These are phyloP conservation scores for Gossypium bickii DNA, from an alignment of 345 rosid species.

Conservation along the genomic window DNA sequence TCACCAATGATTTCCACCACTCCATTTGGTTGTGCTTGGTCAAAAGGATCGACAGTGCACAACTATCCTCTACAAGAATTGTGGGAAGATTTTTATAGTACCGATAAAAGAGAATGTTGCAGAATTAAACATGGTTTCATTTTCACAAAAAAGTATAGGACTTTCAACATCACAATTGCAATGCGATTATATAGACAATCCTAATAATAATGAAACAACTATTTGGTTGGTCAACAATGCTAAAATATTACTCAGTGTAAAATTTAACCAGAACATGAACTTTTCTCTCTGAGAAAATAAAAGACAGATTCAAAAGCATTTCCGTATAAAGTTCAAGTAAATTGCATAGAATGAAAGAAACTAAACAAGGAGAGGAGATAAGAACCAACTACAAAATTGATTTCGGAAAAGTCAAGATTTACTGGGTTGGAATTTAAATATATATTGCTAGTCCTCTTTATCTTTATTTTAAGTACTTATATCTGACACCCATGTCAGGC, in stretches of 20 bases:
- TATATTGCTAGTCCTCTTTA: background rate
- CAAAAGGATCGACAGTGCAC: slow-evolving; percentile 60
- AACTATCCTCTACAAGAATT: slow-evolving; percentile 59
- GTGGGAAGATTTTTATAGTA: background rate
- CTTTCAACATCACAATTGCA: background rate
- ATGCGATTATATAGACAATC: background rate
- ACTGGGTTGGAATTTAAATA: background rate
- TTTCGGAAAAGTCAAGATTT: background rate
- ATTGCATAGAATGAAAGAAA: no score
- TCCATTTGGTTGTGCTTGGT: slow-evolving; percentile 90
- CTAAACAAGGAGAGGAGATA: no score
- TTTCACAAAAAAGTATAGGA: background rate
- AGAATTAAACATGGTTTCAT: background rate
- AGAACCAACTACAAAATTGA: background rate
- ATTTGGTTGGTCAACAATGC: background rate
- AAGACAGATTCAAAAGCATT: background rate
- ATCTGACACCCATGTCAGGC: background rate
- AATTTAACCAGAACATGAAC: background rate
- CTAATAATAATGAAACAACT: background rate
- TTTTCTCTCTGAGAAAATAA: background rate
- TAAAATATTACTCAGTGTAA: background rate
- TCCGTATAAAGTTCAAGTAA: background rate
- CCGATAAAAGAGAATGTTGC: background rate
- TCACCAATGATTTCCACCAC: slow-evolving; percentile 86
- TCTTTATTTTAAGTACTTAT: background rate